These are phyloP conservation scores for Termitomyces sp. DNA, from an alignment of 768 basidiomycete species.

Conservation along the genomic window DNA sequence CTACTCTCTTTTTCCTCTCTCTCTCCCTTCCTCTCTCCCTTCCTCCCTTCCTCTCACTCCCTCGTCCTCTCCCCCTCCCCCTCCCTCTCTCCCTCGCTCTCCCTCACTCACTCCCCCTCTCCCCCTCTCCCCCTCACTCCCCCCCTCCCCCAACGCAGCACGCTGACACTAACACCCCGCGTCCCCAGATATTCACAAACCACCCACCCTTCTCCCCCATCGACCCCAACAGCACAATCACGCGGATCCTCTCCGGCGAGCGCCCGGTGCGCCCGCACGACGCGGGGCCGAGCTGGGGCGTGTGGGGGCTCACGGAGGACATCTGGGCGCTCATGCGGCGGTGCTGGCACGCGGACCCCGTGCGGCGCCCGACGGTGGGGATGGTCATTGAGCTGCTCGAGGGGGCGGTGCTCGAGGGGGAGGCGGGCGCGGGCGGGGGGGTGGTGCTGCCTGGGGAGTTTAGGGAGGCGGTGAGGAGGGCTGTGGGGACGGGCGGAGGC, in stretches of 20 bases:
- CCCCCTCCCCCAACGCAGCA: too few species aligned
- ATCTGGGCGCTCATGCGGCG: background rate
- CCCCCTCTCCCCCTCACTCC: too few species aligned
- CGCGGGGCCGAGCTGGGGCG: background rate
- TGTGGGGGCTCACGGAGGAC: slow-evolving; percentile 7
- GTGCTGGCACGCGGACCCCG: background rate
- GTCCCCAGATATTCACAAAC: background rate
- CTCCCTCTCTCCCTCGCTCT: too few species aligned
- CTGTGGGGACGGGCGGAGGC: background rate
- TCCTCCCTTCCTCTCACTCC: too few species aligned
- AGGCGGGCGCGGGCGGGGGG: background rate
- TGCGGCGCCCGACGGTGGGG: background rate
- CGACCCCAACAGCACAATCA: background rate
- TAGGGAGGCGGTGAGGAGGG: slow-evolving; percentile 4
- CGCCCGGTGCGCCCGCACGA: background rate
- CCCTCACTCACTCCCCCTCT: too few species aligned
- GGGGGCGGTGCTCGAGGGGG: background rate
- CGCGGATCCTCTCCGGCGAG: background rate
- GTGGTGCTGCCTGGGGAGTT: background rate
- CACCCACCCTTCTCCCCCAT: background rate
- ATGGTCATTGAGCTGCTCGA: background rate
- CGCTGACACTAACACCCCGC: background rate
- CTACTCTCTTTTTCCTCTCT: too few species aligned
- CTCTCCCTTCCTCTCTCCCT: too few species aligned
- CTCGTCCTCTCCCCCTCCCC: too few species aligned